Evolutionary conservation across 257 asterid species (phyloP).

Genomic region (Lycium ferocissimum): DNA sequence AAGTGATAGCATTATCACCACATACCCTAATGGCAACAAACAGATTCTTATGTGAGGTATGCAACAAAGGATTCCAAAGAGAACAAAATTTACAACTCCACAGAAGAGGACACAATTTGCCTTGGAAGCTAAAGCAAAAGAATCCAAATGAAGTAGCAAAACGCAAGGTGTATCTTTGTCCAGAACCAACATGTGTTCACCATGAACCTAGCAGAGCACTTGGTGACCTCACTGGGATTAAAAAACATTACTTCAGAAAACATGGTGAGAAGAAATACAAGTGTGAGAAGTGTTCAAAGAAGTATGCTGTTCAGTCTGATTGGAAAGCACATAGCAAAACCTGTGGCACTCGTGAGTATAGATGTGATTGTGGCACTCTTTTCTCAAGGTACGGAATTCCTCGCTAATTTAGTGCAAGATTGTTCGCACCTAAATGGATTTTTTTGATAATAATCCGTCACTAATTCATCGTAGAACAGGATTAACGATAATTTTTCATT

Average conservation of each 20-base stretch:
- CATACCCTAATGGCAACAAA: slow-evolving; percentile 84
- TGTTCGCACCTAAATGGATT: neutral
- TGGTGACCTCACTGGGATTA: slow-evolving; percentile 87
- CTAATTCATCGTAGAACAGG: too few relatives aligned
- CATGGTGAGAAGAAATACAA: slow-evolving; percentile 83
- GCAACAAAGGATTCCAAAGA: slow-evolving; percentile 85
- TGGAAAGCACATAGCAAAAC: slow-evolving; percentile 86
- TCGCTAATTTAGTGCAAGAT: neutral
- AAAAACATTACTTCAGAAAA: slow-evolving; percentile 73
- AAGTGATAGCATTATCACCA: slow-evolving; percentile 79
- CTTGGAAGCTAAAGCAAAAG: slow-evolving; percentile 79
- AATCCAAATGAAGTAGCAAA: slow-evolving; percentile 60
- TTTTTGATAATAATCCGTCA: too few relatives aligned
- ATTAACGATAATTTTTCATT: too few relatives aligned
- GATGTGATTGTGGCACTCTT: slow-evolving; percentile 84
- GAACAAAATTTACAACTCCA: slow-evolving; percentile 90
- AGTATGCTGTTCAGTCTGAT: slow-evolving; percentile 83
- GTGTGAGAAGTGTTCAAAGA: slow-evolving; percentile 83
- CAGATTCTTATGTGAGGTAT: slow-evolving; percentile 79
- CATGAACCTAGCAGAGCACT: slow-evolving; percentile 82
- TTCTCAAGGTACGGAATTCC: slow-evolving; percentile 57
- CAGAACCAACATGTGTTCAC: slow-evolving; percentile 80
- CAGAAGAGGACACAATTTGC: slow-evolving; percentile 81
- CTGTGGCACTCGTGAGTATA: slow-evolving; percentile 75
- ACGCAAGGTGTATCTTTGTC: slow-evolving; percentile 77